A percentile compares a stretch with the other conserved stretches of the same genome.
These are phyloP conservation scores for Lentinula sp. DNA, from an alignment of 768 basidiomycete species.

Conservation along the genomic window DNA sequence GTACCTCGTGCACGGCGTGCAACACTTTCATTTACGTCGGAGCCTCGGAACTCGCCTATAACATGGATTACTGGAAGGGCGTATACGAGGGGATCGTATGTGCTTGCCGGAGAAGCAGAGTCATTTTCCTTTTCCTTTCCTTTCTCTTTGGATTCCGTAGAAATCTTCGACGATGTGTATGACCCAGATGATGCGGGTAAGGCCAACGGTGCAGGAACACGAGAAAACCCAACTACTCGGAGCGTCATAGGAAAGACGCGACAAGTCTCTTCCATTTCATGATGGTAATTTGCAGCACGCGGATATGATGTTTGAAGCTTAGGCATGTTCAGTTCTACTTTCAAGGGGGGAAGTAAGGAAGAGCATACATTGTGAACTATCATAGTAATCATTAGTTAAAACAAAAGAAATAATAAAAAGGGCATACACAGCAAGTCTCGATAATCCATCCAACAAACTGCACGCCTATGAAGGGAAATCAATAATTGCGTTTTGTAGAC, in stretches of 20 bases:
- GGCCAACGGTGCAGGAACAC: not conserved
- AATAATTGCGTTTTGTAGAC: not conserved
- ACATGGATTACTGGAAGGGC: constrained; percentile 48
- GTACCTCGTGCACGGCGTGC: constrained; percentile 32
- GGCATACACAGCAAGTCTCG: constrained; percentile 44
- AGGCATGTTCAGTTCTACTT: not conserved
- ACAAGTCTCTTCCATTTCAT: constrained; percentile 34
- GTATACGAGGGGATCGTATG: constrained; percentile 18
- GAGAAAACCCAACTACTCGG: constrained; percentile 31
- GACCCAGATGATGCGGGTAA: constrained; percentile 12
- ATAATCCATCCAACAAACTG: constrained; percentile 57
- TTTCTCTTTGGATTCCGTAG: constrained; percentile 3
- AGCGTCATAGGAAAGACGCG: constrained; percentile 50
- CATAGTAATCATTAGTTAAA: not conserved
- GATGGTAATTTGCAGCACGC: not conserved
- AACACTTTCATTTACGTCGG: constrained; percentile 23
- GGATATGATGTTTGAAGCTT: not conserved
- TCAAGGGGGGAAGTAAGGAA: not conserved
- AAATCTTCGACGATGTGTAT: constrained; percentile 9
- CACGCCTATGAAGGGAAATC: constrained; percentile 30
- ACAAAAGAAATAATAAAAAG: not conserved
- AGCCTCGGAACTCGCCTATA: constrained; percentile 37
- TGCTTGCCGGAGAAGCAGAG: not conserved
- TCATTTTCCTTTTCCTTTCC: not conserved
- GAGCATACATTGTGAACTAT: constrained; percentile 33